Evolutionary conservation across 305 asterid species (phyloP).

Genomic region (Fraxinus latifolia): DNA sequence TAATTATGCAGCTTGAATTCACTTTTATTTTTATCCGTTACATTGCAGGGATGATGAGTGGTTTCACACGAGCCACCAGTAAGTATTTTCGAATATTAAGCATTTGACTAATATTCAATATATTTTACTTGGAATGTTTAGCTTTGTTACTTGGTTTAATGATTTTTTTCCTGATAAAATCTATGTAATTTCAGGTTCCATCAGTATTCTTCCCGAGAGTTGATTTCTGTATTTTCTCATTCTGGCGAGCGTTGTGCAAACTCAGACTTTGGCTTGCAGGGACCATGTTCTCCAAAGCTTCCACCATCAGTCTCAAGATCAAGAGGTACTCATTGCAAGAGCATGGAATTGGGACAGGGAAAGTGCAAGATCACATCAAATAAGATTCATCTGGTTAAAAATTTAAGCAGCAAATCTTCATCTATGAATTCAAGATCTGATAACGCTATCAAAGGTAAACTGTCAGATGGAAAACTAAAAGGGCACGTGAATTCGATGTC

Average conservation of each 20-base stretch:
- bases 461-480: slow-evolving; percentile 2
- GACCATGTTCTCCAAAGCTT: slow-evolving; percentile 39
- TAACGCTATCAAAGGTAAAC: slow-evolving; percentile 12
- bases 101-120: background rate
- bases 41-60: slow-evolving; percentile 51
- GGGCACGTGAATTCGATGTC: slow-evolving; percentile 10
- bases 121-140: background rate
- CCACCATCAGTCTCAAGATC: slow-evolving; percentile 44
- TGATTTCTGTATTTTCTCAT: slow-evolving; percentile 26
- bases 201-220: slow-evolving; percentile 34
- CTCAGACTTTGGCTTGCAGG: slow-evolving; percentile 18
- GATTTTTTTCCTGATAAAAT: slow-evolving; percentile 12
- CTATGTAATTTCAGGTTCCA: slow-evolving; percentile 40
- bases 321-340: slow-evolving; percentile 40
- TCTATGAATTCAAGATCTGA: slow-evolving; percentile 16
- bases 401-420: slow-evolving; percentile 17
- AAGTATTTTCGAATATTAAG: slow-evolving; percentile 18
- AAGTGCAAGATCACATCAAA: slow-evolving; percentile 14
- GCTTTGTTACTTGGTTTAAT: background rate
- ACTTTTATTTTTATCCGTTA: slow-evolving; percentile 15
- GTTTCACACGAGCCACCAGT: slow-evolving; percentile 46
- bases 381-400: slow-evolving; percentile 24
- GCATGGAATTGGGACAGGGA: slow-evolving; percentile 24
- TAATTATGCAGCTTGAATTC: background rate
- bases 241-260: slow-evolving; percentile 13